Conservation (phyloP, 495 filamentous ascomycete species). For the Daldinia concentrica region DNA sequence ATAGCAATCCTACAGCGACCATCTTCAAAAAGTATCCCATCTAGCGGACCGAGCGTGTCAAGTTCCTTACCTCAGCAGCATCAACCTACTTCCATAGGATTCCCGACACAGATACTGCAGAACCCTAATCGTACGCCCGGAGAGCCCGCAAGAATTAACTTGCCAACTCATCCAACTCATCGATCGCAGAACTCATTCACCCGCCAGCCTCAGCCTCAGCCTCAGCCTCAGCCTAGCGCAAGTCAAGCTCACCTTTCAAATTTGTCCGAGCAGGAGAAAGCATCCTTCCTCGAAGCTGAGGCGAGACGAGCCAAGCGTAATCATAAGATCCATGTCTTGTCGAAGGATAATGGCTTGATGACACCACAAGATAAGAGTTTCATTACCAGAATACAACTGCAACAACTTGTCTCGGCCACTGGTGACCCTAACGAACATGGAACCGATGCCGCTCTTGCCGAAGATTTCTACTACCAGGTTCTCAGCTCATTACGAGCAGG, state of each 20-base stretch:
- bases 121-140: conserved; percentile 57
- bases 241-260: conserved; percentile 79
- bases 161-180: conserved; percentile 48
- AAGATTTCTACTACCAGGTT: conserved; percentile 99
- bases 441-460: conserved; percentile 78
- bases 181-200: conserved; percentile 52
- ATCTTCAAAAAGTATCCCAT: conserved; percentile 48
- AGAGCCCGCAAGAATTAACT: conserved; percentile 48
- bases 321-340: conserved; percentile 95
- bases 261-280: conserved; percentile 79
- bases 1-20: conserved; percentile 60
- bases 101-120: conserved; percentile 67
- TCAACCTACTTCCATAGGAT: conserved; percentile 55
- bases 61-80: conserved; percentile 50
- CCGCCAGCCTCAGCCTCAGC: conserved; percentile 50
- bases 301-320: conserved; percentile 96
- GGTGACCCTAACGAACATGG: conserved; percentile 83
- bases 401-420: conserved; percentile 91
- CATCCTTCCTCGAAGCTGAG: conserved; percentile 84
- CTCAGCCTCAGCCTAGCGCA: conserved; percentile 62
- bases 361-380: conserved; percentile 99
- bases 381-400: conserved; percentile 95
- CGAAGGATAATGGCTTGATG: conserved; percentile 96
- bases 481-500: conserved; percentile 91
- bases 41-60: conserved; percentile 38